Conservation (phyloP, 305 asterid species). For the Solanum hybrid region DNA sequence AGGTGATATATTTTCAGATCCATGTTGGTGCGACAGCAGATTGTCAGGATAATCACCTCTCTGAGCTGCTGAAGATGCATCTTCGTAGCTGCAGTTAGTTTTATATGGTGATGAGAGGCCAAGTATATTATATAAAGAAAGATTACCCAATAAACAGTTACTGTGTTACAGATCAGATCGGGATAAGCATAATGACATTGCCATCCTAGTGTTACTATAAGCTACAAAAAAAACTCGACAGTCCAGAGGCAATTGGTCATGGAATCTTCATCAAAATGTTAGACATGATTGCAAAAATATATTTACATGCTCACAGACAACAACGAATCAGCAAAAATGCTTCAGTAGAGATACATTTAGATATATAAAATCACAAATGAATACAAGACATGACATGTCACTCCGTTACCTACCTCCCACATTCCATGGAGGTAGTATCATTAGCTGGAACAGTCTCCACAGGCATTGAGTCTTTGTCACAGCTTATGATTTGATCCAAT, state of each 20-base stretch:
- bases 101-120: constrained; percentile 6
- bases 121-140: neutral
- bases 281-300: neutral
- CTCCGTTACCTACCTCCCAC: constrained; percentile 18
- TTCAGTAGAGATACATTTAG: constrained; percentile 2
- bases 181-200: neutral
- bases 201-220: neutral
- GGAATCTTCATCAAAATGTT: neutral
- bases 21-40: constrained; percentile 16
- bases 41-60: constrained; percentile 25
- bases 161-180: neutral
- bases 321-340: neutral
- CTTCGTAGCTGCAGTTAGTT: constrained; percentile 27
- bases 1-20: constrained; percentile 15
- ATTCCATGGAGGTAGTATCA: constrained; percentile 23
- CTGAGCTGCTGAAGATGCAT: constrained; percentile 24
- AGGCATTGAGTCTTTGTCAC: constrained; percentile 7
- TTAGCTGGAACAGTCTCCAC: constrained; percentile 15
- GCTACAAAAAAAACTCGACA: neutral
- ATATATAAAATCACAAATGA: neutral
- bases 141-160: constrained; percentile 1
- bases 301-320: neutral
- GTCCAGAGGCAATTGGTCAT: neutral
- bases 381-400: neutral
- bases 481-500: constrained; percentile 11